These are phyloP conservation scores for Colletotrichum coccodes DNA, from an alignment of 2,329 filamentous ascomycete species.

Conservation along the genomic window DNA sequence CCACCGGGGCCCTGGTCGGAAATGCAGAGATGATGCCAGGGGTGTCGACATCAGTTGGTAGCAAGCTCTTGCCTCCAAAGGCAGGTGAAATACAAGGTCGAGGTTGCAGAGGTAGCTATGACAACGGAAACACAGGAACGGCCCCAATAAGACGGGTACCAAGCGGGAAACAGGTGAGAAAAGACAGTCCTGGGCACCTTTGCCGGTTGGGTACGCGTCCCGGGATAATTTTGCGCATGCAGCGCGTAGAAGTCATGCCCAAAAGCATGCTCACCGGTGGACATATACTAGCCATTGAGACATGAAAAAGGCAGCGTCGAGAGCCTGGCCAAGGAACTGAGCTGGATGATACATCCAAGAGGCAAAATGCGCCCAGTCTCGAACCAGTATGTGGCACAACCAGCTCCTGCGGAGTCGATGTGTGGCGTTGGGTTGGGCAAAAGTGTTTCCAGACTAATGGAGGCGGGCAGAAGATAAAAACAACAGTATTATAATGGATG, in stretches of 20 bases:
- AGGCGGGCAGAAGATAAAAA: too few relatives aligned
- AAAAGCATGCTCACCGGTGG: neutral
- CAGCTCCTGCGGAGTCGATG: neutral
- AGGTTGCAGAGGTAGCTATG: neutral
- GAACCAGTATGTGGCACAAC: neutral
- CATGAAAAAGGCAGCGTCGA: neutral
- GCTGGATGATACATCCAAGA: neutral
- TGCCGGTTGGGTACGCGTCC: conserved; percentile 13
- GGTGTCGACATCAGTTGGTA: conserved; percentile 1
- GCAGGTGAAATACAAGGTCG: neutral
- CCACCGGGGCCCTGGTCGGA: conserved; percentile 3
- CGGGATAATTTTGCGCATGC: neutral
- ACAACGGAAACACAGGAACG: neutral
- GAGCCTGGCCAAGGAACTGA: neutral
- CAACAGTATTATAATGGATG: too few relatives aligned
- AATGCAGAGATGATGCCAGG: conserved; percentile 28
- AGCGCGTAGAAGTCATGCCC: neutral
- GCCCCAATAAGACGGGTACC: neutral
- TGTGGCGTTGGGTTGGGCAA: neutral
- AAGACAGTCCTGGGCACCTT: neutral
- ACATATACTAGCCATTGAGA: neutral
- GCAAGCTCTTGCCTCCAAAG: conserved; percentile 19
- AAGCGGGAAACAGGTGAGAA: neutral
- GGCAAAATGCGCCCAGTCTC: neutral
- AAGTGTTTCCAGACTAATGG: neutral